Evolutionary conservation across 352 stramenopile species (phyloP), one percentile per base, ranked within the genome.

Genomic region (Globisporangium apiculatum): DNA sequence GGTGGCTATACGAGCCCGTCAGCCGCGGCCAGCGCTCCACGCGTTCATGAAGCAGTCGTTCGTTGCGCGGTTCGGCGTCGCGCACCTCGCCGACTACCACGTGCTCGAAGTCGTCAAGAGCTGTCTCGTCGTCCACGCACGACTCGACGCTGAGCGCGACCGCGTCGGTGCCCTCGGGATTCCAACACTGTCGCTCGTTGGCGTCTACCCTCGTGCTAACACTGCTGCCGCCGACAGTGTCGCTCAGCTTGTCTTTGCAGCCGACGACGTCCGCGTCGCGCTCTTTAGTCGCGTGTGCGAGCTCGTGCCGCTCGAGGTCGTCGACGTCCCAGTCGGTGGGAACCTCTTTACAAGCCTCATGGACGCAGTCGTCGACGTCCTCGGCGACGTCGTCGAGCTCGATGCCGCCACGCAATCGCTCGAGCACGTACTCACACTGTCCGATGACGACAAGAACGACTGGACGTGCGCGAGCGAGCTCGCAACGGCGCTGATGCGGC

Each of bases 21-120:
- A 69, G 54, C 52, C 75, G 2, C 64, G 68, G 4, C 61, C 57
- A 9, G 51, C 62, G 38, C 59, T 90, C 4, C 72, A 85, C 50
- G 58, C 64, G 15, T 82, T 83, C 57, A 71, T 90, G 51, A 86
- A 87, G 48, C 65, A 83, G 14, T 75, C 66, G 48, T 87, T 90
- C 61, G 15, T 86, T 2, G 31, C 46, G 40, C 69, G 69, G 46
- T 88, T 85, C 60, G 77, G 78, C 18, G 51, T 88, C 18, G 75
- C 69, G n/a, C 55, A 68, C 5, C 73, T 90, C 12, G 75, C 77
- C 5, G 80, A 90, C 57, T 85, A 72, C 46, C 80, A 84, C 65
- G 69, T 90, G 67, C 75, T 90, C 64, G 77, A 90, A 65, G 46
- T 87, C 43, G 70, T 86, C 53, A 87, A 87, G 50, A 87, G 75